These are phyloP conservation scores for Cocos nucifera DNA, from an alignment of 176 grass and related monocot species.

Conservation along the genomic window DNA sequence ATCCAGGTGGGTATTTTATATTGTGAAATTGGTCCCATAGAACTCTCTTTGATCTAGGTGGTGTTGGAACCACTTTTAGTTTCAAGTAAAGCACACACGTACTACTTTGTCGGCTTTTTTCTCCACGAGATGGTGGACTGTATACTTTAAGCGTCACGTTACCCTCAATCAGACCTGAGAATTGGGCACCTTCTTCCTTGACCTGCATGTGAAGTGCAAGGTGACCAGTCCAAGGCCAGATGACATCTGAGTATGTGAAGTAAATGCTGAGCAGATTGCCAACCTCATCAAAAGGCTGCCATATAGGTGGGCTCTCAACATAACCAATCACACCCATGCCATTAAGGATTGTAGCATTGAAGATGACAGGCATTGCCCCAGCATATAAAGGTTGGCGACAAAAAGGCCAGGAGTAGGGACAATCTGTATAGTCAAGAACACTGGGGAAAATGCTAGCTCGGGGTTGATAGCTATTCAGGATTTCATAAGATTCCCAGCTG, in stretches of 20 bases:
- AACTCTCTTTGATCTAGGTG: constrained; percentile 76
- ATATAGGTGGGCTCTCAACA: constrained; percentile 61
- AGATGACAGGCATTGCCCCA: constrained; percentile 85
- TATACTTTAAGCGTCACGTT: constrained; percentile 64
- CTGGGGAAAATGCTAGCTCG: constrained; percentile 80
- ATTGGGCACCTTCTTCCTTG: constrained; percentile 80
- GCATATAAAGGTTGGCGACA: constrained; percentile 87
- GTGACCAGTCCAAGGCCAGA: constrained; percentile 97
- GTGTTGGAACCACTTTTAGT: constrained; percentile 70
- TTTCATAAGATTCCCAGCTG: constrained; percentile 88
- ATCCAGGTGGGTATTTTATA: constrained; percentile 94
- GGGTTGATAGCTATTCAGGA: constrained; percentile 79
- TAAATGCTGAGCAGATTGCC: constrained; percentile 84
- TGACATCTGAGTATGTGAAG: constrained; percentile 84
- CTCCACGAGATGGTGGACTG: constrained; percentile 51
- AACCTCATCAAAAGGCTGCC: constrained; percentile 72
- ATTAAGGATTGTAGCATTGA: constrained; percentile 94
- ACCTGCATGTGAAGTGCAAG: constrained; percentile 91
- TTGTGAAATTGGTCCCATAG: constrained; percentile 99
- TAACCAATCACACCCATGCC: constrained; percentile 94
- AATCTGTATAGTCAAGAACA: constrained; percentile 72
- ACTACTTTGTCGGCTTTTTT: constrained; percentile 43
- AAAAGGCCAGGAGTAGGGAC: constrained; percentile 93
- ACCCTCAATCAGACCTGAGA: constrained; percentile 75
- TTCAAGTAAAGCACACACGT: constrained; percentile 70